phyloP scores from a whole-genome alignment of 768 basidiomycete species.

The Hirschioporus abietinus region DNA sequence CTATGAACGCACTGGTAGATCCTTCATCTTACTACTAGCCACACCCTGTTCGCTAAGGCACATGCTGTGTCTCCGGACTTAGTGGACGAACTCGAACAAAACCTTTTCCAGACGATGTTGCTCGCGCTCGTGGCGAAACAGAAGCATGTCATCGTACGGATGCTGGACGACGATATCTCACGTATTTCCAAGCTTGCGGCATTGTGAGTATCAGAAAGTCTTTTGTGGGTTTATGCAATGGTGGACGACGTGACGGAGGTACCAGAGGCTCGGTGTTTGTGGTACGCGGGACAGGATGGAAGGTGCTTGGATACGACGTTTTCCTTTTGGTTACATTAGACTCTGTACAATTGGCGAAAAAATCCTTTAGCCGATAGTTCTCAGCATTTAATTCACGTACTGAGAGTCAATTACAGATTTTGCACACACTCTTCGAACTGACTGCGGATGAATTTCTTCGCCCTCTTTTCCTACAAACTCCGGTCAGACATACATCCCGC shows the following conservation, averaged over 20 bases:
- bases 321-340: background rate
- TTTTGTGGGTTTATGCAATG: background rate
- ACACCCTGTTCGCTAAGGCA: background rate
- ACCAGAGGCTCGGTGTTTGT: background rate
- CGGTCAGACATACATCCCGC: background rate
- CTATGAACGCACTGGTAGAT: background rate
- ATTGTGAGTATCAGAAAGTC: slow-evolving; percentile 38
- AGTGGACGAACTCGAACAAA: background rate
- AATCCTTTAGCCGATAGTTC: background rate
- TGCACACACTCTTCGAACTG: background rate
- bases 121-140: slow-evolving; percentile 48
- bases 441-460: background rate
- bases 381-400: background rate
- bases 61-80: background rate
- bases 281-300: background rate
- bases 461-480: background rate
- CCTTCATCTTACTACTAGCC: background rate
- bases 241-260: no score
- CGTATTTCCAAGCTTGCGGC: slow-evolving; percentile 50
- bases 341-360: background rate
- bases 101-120: slow-evolving; percentile 40
- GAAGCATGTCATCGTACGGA: slow-evolving; percentile 61
- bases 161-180: slow-evolving; percentile 58
- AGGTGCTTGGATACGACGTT: background rate
- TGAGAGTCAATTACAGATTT: background rate